Evolutionary conservation across 129 eudicot genomes (phyloP), one percentile per base, ranked within the genome.

Genomic region (Escallonia rubra): DNA sequence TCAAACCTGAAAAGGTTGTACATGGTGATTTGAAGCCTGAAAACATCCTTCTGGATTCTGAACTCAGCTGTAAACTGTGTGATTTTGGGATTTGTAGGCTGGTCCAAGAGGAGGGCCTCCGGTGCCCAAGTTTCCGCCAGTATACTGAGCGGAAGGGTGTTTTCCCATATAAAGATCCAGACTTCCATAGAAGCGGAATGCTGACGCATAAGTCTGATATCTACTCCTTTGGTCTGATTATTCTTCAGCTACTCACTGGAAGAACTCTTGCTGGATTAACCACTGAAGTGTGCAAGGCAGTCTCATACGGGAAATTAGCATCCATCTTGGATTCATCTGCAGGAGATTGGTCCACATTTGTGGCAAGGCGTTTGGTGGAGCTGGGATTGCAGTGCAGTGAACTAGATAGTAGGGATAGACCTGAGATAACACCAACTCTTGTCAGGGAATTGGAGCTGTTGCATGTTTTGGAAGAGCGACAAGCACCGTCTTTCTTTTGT

Each of bases 11-110:
- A 74, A 78, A 73, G 69, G 71, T 78, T 8, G 65, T 78, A 10
- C 97, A 90, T 70, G 97, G 97, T 3, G 77, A 82, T 65, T 71
- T 90, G 69, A 85, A 81, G 66, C 97, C 91, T 5, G 84, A 85
- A 54, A 87, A 80, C 67, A 46, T 90, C 41, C 81, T 85, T 64
- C 84, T 90, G 5, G 89, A 85, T 76, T 76, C 84, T 10, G 68
- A 85, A 48, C 72, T 85, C 70, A 71, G 64, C 73, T 85, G 78
- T 74, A 90, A 85, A 74, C 59, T 90, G 48, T 82, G 81, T 69
- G 90, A 87, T 67, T 82, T 78, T 66, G 81, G 86, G 63, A 79
- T 84, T 61, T 71, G 76, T 43, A 87, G 75, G 72, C 68, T 87
- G 46, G 67, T 79, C 11, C 54, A 79, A 11, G 72, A 74, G 66